phyloP scores from a whole-genome alignment of 805 yeast genomes.

The Metschnikowia dekortorum region DNA sequence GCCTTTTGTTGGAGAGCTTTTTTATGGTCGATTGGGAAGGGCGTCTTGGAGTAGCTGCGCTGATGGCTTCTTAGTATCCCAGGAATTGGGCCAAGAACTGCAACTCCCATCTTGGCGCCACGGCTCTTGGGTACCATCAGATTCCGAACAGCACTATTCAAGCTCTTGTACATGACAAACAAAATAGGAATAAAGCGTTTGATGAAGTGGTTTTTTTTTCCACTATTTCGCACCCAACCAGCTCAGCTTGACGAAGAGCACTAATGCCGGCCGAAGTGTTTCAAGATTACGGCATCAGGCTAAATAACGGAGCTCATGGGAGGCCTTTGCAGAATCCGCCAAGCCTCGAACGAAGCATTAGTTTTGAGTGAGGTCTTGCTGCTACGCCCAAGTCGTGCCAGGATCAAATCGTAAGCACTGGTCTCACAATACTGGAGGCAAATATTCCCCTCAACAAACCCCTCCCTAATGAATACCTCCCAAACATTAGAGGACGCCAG shows the following conservation, averaged over 20 bases:
- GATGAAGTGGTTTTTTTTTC: neutral
- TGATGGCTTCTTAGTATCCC: neutral
- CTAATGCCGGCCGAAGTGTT: too few species aligned
- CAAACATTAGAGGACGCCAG: conserved; percentile 55
- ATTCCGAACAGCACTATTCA: neutral
- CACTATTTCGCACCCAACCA: conserved; percentile 2
- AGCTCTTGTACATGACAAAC: neutral
- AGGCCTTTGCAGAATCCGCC: too few species aligned
- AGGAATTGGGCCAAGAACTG: too few species aligned
- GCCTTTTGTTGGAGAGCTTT: conserved; percentile 24
- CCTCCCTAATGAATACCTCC: conserved; percentile 19
- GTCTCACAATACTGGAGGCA: conserved; percentile 1
- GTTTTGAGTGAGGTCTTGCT: neutral
- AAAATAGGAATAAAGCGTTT: neutral
- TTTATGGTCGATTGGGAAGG: conserved; percentile 35
- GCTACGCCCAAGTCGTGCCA: neutral
- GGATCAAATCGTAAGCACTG: neutral
- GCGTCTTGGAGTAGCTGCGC: conserved; percentile 20
- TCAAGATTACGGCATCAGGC: too few species aligned
- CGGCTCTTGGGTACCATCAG: neutral
- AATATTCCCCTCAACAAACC: neutral
- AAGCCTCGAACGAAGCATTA: neutral
- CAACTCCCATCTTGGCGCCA: neutral
- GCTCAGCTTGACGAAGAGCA: neutral
- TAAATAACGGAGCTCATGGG: too few species aligned